Base-by-base conservation (phyloP, 805 yeast species). In the Jamesozyma lodderae region DNA sequence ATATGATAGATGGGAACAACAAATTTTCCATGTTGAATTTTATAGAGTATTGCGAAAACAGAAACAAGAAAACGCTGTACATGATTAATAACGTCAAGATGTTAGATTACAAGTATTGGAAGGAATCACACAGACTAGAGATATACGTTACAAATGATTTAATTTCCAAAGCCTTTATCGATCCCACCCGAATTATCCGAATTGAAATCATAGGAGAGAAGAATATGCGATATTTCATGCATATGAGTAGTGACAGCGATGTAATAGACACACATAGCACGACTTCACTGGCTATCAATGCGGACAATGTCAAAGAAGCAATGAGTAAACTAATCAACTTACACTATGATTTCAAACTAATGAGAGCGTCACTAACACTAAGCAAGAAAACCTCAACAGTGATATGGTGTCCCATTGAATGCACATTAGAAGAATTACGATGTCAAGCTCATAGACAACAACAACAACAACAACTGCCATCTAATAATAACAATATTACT, bases 351-450 rank as follows among this genome's bases (percentile, higher is more conserved):
- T n/a, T n/a, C n/a, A n/a, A n/a, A n/a, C n/a, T n/a, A n/a, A n/a
- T n/a, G n/a, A n/a, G n/a, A n/a, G n/a, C n/a, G n/a, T n/a, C n/a
- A n/a, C n/a, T n/a, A n/a, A n/a, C n/a, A n/a, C n/a, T n/a, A n/a
- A n/a, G n/a, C n/a, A n/a, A n/a, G n/a, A n/a, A n/a, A 8, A 13
- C 24, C 4, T 17, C 16, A 11, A 16, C 24, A 14, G 26, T n/a
- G 19, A 14, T 14, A 14, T 51, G 53, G 52, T 44, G 49, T 26
- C 55, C 55, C 9, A 38, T 51, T 7, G 57, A 52, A 25, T 47
- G 47, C 37, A 46, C 55, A 15, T 28, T 46, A 13, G 45, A 44
- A 24, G 57, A 50, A 35, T 20, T 52, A 35, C 25, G n/a, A n/a
- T n/a, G n/a, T n/a, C n/a, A n/a, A n/a, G n/a, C n/a, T n/a, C n/a